Conservation (phyloP, 805 yeast genomes). For the Hanseniaspora nectarophila region DNA sequence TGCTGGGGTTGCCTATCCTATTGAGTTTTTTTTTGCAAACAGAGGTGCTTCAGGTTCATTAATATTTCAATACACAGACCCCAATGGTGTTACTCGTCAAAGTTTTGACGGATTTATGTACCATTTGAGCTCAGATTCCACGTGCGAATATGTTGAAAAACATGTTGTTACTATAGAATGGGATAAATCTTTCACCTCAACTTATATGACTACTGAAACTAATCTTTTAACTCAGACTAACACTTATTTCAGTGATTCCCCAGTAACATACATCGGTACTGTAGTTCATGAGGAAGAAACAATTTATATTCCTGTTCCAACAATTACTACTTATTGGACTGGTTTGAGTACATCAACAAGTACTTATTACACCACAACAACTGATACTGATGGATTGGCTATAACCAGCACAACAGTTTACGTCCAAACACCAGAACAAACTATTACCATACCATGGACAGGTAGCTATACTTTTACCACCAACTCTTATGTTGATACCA, state of each 20-base stretch:
- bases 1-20: constrained; percentile 25
- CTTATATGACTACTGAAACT: neutral
- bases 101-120: neutral
- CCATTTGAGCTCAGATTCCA: neutral
- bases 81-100: neutral
- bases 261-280: neutral
- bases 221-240: neutral
- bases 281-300: too few relatives aligned
- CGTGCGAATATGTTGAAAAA: neutral
- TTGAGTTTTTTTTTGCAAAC: constrained; percentile 17
- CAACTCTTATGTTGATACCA: neutral
- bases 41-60: neutral
- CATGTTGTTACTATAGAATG: neutral
- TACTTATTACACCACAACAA: neutral
- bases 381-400: neutral
- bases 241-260: neutral
- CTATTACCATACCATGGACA: neutral
- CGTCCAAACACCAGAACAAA: neutral
- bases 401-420: neutral
- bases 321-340: neutral
- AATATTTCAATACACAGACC: neutral
- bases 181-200: neutral
- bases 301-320: neutral
- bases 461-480: neutral
- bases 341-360: neutral